These are phyloP conservation scores for Pyrrhoderma lamaoense DNA, from an alignment of 1,284 basidiomycete species.

Conservation along the genomic window DNA sequence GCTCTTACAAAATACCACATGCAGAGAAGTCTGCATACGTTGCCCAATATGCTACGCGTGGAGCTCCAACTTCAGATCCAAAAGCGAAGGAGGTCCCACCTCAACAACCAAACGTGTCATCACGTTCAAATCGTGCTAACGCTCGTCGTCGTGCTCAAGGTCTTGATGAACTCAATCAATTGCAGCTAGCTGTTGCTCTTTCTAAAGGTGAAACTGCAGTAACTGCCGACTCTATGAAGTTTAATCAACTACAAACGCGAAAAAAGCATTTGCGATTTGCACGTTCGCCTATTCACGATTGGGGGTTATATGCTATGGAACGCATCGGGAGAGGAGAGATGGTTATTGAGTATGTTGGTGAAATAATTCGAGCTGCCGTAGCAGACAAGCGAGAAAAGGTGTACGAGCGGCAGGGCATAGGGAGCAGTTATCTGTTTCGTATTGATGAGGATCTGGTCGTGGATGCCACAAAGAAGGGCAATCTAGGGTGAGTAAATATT, in stretches of 20 bases:
- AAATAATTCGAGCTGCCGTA: slow-evolving; percentile 91
- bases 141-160: slow-evolving; percentile 90
- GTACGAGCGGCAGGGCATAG: slow-evolving; percentile 94
- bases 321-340: slow-evolving; percentile 92
- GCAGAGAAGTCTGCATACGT: slow-evolving; percentile 89
- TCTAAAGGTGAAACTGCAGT: slow-evolving; percentile 67
- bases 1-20: slow-evolving; percentile 90
- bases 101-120: slow-evolving; percentile 61
- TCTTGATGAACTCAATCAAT: slow-evolving; percentile 90
- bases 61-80: slow-evolving; percentile 30
- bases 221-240: slow-evolving; percentile 72
- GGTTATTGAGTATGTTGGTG: slow-evolving; percentile 99
- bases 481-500: slow-evolving; percentile 71
- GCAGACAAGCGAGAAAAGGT: slow-evolving; percentile 96
- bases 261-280: slow-evolving; percentile 98
- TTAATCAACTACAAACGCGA: slow-evolving; percentile 95
- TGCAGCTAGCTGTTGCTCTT: slow-evolving; percentile 65
- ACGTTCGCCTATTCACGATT: slow-evolving; percentile 95
- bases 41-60: slow-evolving; percentile 64
- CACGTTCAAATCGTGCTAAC: slow-evolving; percentile 88
- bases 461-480: slow-evolving; percentile 98
- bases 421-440: slow-evolving; percentile 89
- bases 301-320: slow-evolving; percentile 96
- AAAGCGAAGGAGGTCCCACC: slow-evolving; percentile 33
- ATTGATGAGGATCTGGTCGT: slow-evolving; percentile 92